Base-by-base conservation (phyloP, 768 basidiomycete genomes). In the Termitomyces sp. region DNA sequence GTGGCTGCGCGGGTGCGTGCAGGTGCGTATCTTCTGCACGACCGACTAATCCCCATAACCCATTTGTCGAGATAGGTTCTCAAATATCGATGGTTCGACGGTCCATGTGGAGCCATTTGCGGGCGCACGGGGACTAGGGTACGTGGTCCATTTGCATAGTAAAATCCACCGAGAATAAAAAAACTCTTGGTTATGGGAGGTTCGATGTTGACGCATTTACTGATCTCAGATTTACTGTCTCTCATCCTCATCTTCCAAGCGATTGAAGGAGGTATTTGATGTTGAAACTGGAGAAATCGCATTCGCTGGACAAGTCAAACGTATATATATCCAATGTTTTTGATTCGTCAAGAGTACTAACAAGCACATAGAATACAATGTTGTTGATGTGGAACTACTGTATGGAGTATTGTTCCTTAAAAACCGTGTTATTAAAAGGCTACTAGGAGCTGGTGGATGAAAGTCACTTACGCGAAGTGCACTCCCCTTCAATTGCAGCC, bases 51-150 rank as follows among this genome's bases (percentile, higher is more conserved):
- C n/a, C 15, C 35, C 14, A 15, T 40, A n/a, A 45, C n/a, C 24
- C n/a, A 3, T 24, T 11, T 50, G 1, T 22, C 32, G n/a, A 5
- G 12, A 12, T 55, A 82, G 84, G 83, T 3, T 74, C 71, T 46
- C 74, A 15, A 77, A 79, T 60, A 74, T 85, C 59, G 85, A 86
- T 55, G 83, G 81, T 1, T 65, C 75, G 3, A 79, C 80, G 3
- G 59, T 83, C 22, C 77, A 81, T 54, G 61, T 65, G 8, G 80
- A 84, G 58, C 60, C 68, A 6, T 53, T 55, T 8, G 65, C 72
- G 47, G 70, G 74, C 17, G 55, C 72, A 9, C 60, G 70, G 2
- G 81, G 81, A 0, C 66, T 82, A 19, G 76, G 79, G 81, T 82
- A 64, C 41, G 51, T 53, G 75, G 68, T 46, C 7, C 21, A 38